Evolutionary conservation across 192 early-diverging fungal genomes (phyloP).

Genomic region (Podila verticillata): DNA sequence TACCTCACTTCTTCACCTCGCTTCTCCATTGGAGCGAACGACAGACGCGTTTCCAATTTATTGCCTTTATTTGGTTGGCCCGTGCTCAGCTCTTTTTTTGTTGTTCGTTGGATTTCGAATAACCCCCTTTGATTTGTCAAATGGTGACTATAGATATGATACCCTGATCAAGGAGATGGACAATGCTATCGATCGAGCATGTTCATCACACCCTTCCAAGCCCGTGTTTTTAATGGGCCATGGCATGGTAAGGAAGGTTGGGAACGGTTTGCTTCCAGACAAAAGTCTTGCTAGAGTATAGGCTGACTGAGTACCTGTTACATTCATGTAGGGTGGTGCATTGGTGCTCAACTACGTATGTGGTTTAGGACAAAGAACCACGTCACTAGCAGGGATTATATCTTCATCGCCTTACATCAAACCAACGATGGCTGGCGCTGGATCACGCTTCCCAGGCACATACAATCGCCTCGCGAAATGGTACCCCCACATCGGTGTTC

Average conservation of each 20-base stretch:
- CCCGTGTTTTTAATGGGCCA: slow-evolving; percentile 42
- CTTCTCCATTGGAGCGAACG: too few species aligned
- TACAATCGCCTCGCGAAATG: slow-evolving; percentile 44
- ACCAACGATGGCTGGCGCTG: slow-evolving; percentile 16
- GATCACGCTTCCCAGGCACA: slow-evolving; percentile 19
- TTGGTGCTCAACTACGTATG: slow-evolving; percentile 39
- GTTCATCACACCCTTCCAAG: not conserved
- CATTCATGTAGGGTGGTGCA: slow-evolving; percentile 9
- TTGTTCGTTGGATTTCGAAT: too few species aligned
- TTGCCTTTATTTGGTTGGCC: too few species aligned
- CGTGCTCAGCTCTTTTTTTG: too few species aligned
- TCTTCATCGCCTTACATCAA: slow-evolving; percentile 36
- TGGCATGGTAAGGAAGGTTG: slow-evolving; percentile 34
- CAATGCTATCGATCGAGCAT: slow-evolving; percentile 32
- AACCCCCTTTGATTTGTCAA: too few species aligned
- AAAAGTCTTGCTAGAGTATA: too few species aligned
- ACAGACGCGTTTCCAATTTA: too few species aligned
- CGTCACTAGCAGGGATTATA: slow-evolving; percentile 27
- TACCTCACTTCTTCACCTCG: too few species aligned
- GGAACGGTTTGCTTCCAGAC: too few species aligned
- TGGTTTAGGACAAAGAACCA: slow-evolving; percentile 30
- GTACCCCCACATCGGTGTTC: slow-evolving; percentile 21
- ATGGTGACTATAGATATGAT: slow-evolving; percentile 16
- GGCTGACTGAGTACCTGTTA: too few species aligned
- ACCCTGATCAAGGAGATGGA: slow-evolving; percentile 37